phyloP scores from a whole-genome alignment of 2,329 filamentous ascomycete genomes.

The Fusarium sp. region DNA sequence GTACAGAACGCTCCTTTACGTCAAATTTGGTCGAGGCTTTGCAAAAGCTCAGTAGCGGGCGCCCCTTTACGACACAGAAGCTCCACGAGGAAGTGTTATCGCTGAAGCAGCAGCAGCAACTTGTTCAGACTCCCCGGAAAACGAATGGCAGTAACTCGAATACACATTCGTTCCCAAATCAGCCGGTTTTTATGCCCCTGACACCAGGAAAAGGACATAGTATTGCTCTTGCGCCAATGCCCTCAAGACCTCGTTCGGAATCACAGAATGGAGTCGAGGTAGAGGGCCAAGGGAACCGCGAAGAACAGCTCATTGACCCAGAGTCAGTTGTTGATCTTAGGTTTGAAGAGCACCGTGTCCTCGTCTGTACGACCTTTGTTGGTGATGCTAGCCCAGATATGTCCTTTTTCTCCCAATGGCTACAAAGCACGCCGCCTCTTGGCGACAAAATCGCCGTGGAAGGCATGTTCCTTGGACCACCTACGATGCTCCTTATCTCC shows the following conservation, averaged over 20 bases:
- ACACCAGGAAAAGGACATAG: conserved; percentile 63
- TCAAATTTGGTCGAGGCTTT: conserved; percentile 65
- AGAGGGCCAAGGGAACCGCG: conserved; percentile 39
- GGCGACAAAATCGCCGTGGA: conserved; percentile 70
- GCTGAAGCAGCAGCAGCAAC: conserved; percentile 56
- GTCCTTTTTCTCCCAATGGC: conserved; percentile 72
- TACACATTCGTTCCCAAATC: conserved; percentile 47
- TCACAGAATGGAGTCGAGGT: conserved; percentile 42
- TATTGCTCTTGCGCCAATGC: conserved; percentile 62
- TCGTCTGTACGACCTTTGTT: conserved; percentile 74
- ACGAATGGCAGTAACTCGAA: conserved; percentile 57
- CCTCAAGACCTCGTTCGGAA: conserved; percentile 44
- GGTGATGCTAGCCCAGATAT: conserved; percentile 72
- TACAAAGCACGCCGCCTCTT: conserved; percentile 66
- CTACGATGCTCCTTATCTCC: conserved; percentile 72
- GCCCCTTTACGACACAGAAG: conserved; percentile 65
- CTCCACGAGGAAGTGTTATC: conserved; percentile 65
- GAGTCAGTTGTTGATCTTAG: conserved; percentile 63
- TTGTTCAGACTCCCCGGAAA: conserved; percentile 52
- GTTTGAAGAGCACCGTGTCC: conserved; percentile 70
- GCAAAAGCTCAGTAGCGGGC: conserved; percentile 59
- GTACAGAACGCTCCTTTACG: conserved; percentile 65
- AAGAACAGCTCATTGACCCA: conserved; percentile 57
- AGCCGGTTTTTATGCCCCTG: conserved; percentile 65
- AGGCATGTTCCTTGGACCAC: conserved; percentile 73